These are phyloP conservation scores for Davidsoniella australis DNA, from an alignment of 2,329 filamentous ascomycete genomes.

Conservation along the genomic window DNA sequence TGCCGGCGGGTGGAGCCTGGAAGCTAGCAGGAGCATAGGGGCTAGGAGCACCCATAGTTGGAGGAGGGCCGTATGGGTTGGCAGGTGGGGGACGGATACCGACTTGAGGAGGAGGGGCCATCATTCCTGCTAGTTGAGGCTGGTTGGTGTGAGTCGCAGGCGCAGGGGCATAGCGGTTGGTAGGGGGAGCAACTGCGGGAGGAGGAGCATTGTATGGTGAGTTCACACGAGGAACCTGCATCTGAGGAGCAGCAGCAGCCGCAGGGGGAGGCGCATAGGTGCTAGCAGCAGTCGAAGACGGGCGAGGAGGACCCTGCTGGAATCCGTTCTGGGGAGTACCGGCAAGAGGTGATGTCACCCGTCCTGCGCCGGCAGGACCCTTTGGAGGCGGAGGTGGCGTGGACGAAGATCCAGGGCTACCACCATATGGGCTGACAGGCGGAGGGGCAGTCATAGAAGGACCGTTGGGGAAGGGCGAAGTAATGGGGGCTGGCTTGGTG, in stretches of 20 bases:
- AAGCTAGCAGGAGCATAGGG: background rate
- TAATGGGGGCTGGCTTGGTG: constrained; percentile 50
- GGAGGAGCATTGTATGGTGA: constrained; percentile 71
- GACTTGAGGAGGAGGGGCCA: constrained; percentile 25
- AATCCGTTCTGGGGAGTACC: constrained; percentile 35
- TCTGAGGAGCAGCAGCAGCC: constrained; percentile 23
- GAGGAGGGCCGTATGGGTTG: constrained; percentile 26
- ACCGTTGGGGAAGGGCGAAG: constrained; percentile 60
- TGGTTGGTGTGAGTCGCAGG: constrained; percentile 35
- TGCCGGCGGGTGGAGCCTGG: no score
- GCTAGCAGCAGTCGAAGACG: constrained; percentile 13
- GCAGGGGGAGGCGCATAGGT: constrained; percentile 34
- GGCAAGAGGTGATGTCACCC: constrained; percentile 55
- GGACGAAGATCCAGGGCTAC: constrained; percentile 41
- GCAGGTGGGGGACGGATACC: constrained; percentile 30
- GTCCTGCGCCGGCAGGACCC: constrained; percentile 44
- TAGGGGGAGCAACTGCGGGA: constrained; percentile 49
- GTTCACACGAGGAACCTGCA: constrained; percentile 50
- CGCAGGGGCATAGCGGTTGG: constrained; percentile 55
- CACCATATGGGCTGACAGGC: constrained; percentile 40
- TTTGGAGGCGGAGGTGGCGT: constrained; percentile 76
- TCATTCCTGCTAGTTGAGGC: constrained; percentile 16
- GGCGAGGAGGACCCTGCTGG: constrained; percentile 17
- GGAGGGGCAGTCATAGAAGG: constrained; percentile 36
- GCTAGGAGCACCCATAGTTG: constrained; percentile 17